Percentiles rank a stretch among this genome's conserved stretches.
Conservation (phyloP, 2,329 filamentous ascomycete genomes). For the Aspergillus novoparasiticus region DNA sequence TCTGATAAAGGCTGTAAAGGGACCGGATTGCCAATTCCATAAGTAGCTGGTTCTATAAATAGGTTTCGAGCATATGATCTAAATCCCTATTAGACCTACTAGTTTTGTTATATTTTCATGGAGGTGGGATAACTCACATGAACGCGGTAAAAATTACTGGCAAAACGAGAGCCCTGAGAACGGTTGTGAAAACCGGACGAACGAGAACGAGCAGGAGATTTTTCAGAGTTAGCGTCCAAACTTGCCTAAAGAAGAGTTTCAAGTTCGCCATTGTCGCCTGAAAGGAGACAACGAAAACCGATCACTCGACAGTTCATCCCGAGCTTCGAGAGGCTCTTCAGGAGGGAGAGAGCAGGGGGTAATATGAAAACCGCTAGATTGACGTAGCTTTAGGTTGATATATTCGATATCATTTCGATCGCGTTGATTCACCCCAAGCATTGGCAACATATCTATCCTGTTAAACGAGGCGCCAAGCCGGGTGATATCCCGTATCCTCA, state of each 20-base stretch:
- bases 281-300: background rate
- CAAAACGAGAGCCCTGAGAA: slow-evolving; percentile 57
- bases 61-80: slow-evolving; percentile 75
- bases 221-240: slow-evolving; percentile 60
- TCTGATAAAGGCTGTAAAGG: slow-evolving; percentile 66
- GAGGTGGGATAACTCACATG: slow-evolving; percentile 29
- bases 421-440: background rate
- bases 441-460: background rate
- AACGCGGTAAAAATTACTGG: slow-evolving; percentile 58
- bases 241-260: slow-evolving; percentile 50
- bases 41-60: slow-evolving; percentile 75
- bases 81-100: background rate
- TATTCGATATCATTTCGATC: background rate
- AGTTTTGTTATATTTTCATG: slow-evolving; percentile 13
- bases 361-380: background rate
- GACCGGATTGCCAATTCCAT: slow-evolving; percentile 67
- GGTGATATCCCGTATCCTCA: background rate
- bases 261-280: slow-evolving; percentile 24
- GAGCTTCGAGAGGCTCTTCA: background rate
- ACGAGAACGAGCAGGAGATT: slow-evolving; percentile 58
- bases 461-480: background rate
- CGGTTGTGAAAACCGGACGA: slow-evolving; percentile 57
- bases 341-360: background rate
- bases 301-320: background rate
- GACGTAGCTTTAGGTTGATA: background rate